A percentile compares a stretch with the other conserved stretches of the same genome.
phyloP scores from a whole-genome alignment of 768 basidiomycete species.

The Termitomyces sp. region DNA sequence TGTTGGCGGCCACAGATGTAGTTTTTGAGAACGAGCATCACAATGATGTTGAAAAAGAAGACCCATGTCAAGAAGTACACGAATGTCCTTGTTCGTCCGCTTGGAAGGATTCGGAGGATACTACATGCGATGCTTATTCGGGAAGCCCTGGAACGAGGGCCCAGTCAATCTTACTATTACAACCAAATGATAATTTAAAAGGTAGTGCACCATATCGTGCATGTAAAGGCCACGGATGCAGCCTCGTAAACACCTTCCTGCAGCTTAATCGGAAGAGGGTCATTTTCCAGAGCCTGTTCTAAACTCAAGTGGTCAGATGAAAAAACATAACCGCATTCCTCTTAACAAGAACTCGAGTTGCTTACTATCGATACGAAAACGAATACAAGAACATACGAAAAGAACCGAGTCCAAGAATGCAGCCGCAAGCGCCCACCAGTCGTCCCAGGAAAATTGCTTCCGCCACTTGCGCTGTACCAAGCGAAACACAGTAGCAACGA shows the following conservation, averaged over 20 bases:
- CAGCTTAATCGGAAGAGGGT: not conserved
- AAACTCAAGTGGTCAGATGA: not conserved
- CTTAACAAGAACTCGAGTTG: not conserved
- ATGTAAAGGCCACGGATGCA: conserved; percentile 11
- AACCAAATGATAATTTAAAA: not conserved
- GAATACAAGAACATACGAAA: conserved; percentile 5
- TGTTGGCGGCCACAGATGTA: conserved; percentile 8
- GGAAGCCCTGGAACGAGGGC: conserved; percentile 11
- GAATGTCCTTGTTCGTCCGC: conserved; percentile 4
- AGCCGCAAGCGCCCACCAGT: conserved; percentile 10
- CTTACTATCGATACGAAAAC: conserved; percentile 5
- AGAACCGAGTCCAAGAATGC: conserved; percentile 7
- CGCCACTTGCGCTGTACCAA: conserved; percentile 1
- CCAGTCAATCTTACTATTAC: not conserved
- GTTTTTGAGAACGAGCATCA: conserved; percentile 10
- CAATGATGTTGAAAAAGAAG: conserved; percentile 5
- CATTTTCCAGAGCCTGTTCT: not conserved
- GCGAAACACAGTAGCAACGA: conserved; percentile 6
- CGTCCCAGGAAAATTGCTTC: conserved; percentile 13
- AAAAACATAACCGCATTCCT: not conserved
- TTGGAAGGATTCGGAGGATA: conserved; percentile 12
- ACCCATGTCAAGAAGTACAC: not conserved
- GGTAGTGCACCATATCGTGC: conserved; percentile 12
- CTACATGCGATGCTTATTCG: conserved; percentile 17
- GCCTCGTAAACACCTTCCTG: not conserved